Conservation (phyloP, 495 filamentous ascomycete genomes). For the Hypoxylon cercidicola region DNA sequence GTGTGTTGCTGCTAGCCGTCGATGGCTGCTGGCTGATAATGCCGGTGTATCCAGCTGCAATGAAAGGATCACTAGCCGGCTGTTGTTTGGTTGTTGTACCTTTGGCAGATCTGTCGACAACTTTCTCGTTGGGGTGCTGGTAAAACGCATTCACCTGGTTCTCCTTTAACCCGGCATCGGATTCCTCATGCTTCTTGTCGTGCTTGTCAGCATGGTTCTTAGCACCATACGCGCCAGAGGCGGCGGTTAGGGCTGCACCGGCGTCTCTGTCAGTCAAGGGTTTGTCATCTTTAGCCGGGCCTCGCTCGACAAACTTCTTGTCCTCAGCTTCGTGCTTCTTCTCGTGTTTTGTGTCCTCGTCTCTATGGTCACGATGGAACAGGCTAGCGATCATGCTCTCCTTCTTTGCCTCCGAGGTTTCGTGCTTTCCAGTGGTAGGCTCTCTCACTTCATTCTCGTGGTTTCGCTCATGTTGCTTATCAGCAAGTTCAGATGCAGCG, state of each 20-base stretch:
- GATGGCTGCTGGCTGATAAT: slow-evolving; percentile 1
- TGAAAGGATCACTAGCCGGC: slow-evolving; percentile 8
- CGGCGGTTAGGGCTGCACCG: slow-evolving; percentile 44
- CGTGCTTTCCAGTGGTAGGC: slow-evolving; percentile 11
- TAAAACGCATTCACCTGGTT: slow-evolving; percentile 7
- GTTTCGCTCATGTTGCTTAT: slow-evolving; percentile 28
- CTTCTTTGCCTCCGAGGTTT: slow-evolving; percentile 31
- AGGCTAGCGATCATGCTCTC: slow-evolving; percentile 42
- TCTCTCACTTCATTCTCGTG: slow-evolving; percentile 25
- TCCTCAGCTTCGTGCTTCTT: slow-evolving; percentile 13
- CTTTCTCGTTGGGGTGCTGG: slow-evolving; percentile 18
- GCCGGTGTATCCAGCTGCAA: slow-evolving; percentile 2
- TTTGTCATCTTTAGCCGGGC: slow-evolving; percentile 26
- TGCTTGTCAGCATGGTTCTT: slow-evolving; percentile 29
- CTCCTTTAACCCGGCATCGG: background rate
- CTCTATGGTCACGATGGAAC: slow-evolving; percentile 48
- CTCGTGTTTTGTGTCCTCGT: slow-evolving; percentile 33
- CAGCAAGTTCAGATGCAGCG: slow-evolving; percentile 19
- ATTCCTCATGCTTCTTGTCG: slow-evolving; percentile 26
- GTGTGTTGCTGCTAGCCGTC: background rate
- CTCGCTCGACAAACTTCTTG: background rate
- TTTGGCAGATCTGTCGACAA: background rate
- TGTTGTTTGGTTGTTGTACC: slow-evolving; percentile 1
- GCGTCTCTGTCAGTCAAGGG: slow-evolving; percentile 35
- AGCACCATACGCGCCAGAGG: slow-evolving; percentile 30